Percentiles rank a stretch among this genome's conserved stretches.
These are phyloP conservation scores for Hyphopichia fennica DNA, from an alignment of 1,139 yeast species.

Conservation along the genomic window DNA sequence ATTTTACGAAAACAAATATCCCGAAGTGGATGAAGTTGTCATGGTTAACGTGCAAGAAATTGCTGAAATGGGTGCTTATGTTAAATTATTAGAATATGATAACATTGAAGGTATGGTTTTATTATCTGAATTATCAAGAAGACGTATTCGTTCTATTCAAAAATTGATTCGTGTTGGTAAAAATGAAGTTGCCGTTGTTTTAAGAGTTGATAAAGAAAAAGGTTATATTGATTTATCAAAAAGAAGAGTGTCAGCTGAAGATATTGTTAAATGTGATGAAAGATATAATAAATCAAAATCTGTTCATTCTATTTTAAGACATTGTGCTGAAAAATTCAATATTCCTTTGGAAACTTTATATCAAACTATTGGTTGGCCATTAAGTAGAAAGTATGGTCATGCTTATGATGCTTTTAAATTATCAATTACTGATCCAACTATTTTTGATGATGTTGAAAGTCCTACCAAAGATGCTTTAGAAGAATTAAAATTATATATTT, in stretches of 20 bases:
- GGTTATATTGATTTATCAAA: slow-evolving; percentile 97
- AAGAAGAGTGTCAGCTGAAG: slow-evolving; percentile 98
- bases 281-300: slow-evolving; percentile 96
- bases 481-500: slow-evolving; percentile 81
- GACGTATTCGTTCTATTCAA: slow-evolving; percentile 98
- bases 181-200: slow-evolving; percentile 97
- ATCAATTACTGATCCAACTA: slow-evolving; percentile 88
- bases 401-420: slow-evolving; percentile 97
- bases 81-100: slow-evolving; percentile 91
- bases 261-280: slow-evolving; percentile 96
- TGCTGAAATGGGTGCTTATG: slow-evolving; percentile 98
- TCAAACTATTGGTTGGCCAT: slow-evolving; percentile 94
- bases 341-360: slow-evolving; percentile 83
- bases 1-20: slow-evolving; percentile 96
- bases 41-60: slow-evolving; percentile 98
- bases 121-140: slow-evolving; percentile 92
- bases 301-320: slow-evolving; percentile 94
- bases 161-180: slow-evolving; percentile 97
- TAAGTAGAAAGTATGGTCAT: slow-evolving; percentile 92
- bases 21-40: slow-evolving; percentile 98
- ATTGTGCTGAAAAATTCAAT: slow-evolving; percentile 96
- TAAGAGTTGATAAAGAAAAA: slow-evolving; percentile 97
- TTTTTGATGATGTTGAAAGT: slow-evolving; percentile 77
- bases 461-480: slow-evolving; percentile 73
- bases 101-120: slow-evolving; percentile 99